Evolutionary conservation across 73 alveolate genomes (phyloP).

Genomic region (Tetrahymena borealis): DNA sequence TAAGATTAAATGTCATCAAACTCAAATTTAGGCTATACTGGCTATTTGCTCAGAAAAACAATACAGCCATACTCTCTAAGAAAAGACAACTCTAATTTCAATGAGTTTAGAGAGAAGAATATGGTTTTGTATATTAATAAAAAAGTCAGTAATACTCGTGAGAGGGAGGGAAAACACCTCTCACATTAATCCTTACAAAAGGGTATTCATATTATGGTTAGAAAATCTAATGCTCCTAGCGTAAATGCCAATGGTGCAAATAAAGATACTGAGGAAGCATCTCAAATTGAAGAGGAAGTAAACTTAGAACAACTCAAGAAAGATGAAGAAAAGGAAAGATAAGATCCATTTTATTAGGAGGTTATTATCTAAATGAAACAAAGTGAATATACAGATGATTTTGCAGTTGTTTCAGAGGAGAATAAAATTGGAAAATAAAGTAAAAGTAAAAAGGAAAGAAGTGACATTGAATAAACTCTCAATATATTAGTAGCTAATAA

Average conservation of each 20-base stretch:
- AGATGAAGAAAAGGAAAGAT: not conserved
- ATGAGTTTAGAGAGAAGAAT: not conserved
- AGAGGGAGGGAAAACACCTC: not conserved
- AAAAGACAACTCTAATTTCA: not conserved
- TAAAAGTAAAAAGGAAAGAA: not conserved
- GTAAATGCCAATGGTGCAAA: not conserved
- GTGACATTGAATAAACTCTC: not conserved
- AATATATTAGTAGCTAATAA: not conserved
- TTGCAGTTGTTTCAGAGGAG: not conserved
- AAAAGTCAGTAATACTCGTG: not conserved
- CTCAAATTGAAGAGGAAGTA: not conserved
- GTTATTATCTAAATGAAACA: not conserved
- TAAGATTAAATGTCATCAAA: not conserved
- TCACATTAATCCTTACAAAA: not conserved
- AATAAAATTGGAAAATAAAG: not conserved
- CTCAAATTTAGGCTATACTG: not conserved
- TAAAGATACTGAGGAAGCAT: not conserved
- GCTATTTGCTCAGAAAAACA: not conserved
- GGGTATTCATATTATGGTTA: not conserved
- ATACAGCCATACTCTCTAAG: not conserved
- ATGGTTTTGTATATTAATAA: not conserved
- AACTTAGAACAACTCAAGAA: not conserved
- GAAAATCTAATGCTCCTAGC: not conserved
- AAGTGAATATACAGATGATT: not conserved
- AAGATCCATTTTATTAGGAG: not conserved